Evolutionary conservation across 2,329 filamentous ascomycete genomes (phyloP), one percentile per base, ranked within the genome.

Genomic region (Xylariaceae sp.): DNA sequence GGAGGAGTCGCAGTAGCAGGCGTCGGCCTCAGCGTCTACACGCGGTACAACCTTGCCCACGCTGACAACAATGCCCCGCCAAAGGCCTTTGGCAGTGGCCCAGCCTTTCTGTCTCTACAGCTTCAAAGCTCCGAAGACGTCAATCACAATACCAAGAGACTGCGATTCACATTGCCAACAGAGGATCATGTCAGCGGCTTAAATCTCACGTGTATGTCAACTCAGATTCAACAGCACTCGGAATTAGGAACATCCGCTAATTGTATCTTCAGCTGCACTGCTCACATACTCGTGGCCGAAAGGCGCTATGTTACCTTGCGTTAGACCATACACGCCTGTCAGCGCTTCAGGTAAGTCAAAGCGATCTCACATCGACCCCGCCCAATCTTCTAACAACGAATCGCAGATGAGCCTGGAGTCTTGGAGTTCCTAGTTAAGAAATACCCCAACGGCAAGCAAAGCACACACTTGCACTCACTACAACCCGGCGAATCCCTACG

Each of bases 281-380:
- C 72, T 89, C 36, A 84, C 84, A 1, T 65, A 82, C 38, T 78
- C 83, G 2, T 81, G 80, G 57, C 83, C 85, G 0, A 68, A 77
- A 11, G 82, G 80, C 6, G 66, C 73, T 45, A 81, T 76, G 73
- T 63, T 83, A 3, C 86, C 86, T 0, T 79, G 81, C 1, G 66
- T 85, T 11, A 74, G 86, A 40, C 86, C 86, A 0, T 89, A 89
- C 59, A 88, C 85, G 0, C 86, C 86, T 0, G 73, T 87, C 47
- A 83, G 74, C 56, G 67, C 75, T 40, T 69, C 75, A 14, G 71
- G 80, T 81, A 69, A 41, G 69, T 42, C 38, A 42, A 9, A 16
- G 5, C 47, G 13, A 1, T 40, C 33, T 22, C 16, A 28, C 16
- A 33, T 3, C 40, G 16, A 19, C 5, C 19, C 22, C 28, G 43